Conservation (phyloP, 768 basidiomycete species). For the Rhodosporidiobolus odoratus region DNA sequence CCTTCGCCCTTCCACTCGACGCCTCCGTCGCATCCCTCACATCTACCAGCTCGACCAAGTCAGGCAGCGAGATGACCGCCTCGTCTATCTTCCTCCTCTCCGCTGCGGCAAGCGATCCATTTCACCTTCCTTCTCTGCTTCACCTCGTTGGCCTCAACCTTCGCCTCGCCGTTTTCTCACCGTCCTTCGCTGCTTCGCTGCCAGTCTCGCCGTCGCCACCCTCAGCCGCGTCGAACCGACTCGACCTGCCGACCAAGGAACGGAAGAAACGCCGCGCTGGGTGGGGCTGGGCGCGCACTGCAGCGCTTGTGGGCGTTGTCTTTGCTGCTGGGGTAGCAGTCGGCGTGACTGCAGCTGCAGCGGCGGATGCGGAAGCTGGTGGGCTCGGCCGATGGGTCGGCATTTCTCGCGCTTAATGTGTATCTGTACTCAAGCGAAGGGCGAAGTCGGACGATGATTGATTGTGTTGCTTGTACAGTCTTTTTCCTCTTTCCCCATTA, state of each 20-base stretch:
- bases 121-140: constrained; percentile 29
- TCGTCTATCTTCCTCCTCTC: constrained; percentile 8
- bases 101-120: constrained; percentile 1
- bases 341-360: neutral
- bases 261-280: too few relatives aligned
- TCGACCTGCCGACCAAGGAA: too few relatives aligned
- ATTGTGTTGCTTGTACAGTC: too few relatives aligned
- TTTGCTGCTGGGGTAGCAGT: constrained; percentile 22
- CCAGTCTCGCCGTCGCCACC: neutral
- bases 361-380: too few relatives aligned
- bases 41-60: neutral
- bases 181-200: neutral
- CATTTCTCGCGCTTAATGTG: too few relatives aligned
- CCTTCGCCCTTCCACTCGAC: neutral
- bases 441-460: neutral
- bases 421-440: too few relatives aligned
- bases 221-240: neutral
- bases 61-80: neutral
- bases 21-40: neutral
- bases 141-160: constrained; percentile 37
- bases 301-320: constrained; percentile 8
- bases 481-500: too few relatives aligned
- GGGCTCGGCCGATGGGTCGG: too few relatives aligned
- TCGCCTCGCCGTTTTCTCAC: constrained; percentile 18
- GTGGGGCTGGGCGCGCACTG: neutral